phyloP scores from a whole-genome alignment of 1,284 basidiomycete species.

The Ceratobasidium sp. region DNA sequence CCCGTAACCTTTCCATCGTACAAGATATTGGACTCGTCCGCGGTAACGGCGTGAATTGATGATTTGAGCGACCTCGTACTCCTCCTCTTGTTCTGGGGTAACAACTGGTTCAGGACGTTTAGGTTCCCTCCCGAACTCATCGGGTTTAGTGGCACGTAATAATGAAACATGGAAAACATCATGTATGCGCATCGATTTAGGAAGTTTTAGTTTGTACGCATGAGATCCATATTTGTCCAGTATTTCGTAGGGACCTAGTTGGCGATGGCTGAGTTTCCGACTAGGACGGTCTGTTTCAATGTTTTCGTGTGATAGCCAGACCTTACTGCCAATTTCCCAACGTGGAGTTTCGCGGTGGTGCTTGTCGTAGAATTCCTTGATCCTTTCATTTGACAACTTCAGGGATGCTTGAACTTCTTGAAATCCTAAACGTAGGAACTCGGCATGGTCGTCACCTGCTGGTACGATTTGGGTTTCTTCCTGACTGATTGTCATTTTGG shows the following conservation, averaged over 20 bases:
- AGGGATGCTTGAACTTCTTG: constrained; percentile 20
- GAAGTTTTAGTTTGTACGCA: constrained; percentile 47
- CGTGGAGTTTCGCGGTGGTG: constrained; percentile 7
- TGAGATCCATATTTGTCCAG: neutral
- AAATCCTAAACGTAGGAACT: neutral
- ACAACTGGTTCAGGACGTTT: constrained; percentile 26
- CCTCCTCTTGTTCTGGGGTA: constrained; percentile 40
- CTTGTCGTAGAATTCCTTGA: constrained; percentile 10
- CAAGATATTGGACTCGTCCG: neutral
- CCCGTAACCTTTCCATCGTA: constrained; percentile 11
- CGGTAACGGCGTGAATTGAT: neutral
- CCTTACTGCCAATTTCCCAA: constrained; percentile 46
- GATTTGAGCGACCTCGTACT: constrained; percentile 47
- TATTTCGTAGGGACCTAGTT: constrained; percentile 48
- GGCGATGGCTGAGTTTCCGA: constrained; percentile 47
- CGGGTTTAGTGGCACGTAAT: neutral
- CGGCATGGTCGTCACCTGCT: neutral
- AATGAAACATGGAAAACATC: constrained; percentile 51
- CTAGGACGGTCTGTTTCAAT: constrained; percentile 47
- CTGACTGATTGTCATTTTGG: constrained; percentile 31
- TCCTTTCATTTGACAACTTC: constrained; percentile 9
- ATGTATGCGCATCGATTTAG: constrained; percentile 49
- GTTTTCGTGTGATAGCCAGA: constrained; percentile 46
- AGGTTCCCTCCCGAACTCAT: neutral
- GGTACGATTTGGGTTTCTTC: neutral